Percentiles rank a stretch among this genome's conserved stretches.
Conservation (phyloP, 2,329 filamentous ascomycete genomes). For the Penicillium sp. region DNA sequence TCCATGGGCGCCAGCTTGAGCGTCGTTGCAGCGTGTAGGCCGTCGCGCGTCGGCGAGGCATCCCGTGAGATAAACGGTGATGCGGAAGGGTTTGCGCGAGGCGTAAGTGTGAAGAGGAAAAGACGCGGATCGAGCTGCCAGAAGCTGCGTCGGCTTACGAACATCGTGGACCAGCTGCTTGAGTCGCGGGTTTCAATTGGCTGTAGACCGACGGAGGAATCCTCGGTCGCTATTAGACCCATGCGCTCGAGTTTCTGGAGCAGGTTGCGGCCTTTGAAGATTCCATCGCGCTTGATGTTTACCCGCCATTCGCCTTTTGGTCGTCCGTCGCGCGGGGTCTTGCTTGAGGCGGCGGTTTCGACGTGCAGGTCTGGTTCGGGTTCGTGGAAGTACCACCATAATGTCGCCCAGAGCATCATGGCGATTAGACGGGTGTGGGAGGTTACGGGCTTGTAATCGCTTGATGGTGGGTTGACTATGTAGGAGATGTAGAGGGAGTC, state of each 20-base stretch:
- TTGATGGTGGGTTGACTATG: conserved; percentile 76
- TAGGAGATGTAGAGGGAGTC: conserved; percentile 90
- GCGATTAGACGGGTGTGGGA: conserved; percentile 87
- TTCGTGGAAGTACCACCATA: conserved; percentile 98
- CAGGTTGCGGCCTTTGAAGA: conserved; percentile 76
- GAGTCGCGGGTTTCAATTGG: conserved; percentile 56
- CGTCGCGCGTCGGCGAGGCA: conserved; percentile 47
- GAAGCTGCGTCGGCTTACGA: conserved; percentile 73
- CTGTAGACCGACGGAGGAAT: conserved; percentile 68
- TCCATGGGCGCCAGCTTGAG: conserved; percentile 19
- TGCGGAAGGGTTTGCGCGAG: conserved; percentile 50
- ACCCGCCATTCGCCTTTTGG: conserved; percentile 85
- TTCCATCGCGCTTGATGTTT: conserved; percentile 78
- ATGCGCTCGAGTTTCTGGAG: conserved; percentile 90
- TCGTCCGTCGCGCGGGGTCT: conserved; percentile 65
- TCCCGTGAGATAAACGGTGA: conserved; percentile 52
- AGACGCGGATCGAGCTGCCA: conserved; percentile 88
- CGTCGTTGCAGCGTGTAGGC: conserved; percentile 11
- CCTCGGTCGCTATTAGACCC: conserved; percentile 73
- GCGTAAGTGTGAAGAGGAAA: conserved; percentile 81
- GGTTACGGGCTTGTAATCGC: conserved; percentile 71
- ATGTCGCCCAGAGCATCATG: conserved; percentile 91
- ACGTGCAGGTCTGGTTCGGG: conserved; percentile 64
- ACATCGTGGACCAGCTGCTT: conserved; percentile 73
- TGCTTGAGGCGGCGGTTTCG: conserved; percentile 58